Evolutionary conservation across 2,329 filamentous ascomycete genomes (phyloP).

Genomic region (Fusarium duplospermum): DNA sequence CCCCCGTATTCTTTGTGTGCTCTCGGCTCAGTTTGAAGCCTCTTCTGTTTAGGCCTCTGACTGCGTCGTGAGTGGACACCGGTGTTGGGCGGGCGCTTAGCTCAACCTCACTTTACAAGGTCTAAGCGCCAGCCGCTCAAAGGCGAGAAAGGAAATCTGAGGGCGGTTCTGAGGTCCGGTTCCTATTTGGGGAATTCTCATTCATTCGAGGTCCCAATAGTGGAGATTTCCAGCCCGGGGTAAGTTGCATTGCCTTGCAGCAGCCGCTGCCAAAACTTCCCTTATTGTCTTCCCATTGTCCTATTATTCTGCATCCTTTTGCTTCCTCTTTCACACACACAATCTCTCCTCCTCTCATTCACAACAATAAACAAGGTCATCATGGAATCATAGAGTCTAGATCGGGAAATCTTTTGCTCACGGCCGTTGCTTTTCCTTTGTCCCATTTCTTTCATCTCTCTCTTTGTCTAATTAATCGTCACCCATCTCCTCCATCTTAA

Average conservation of each 20-base stretch:
- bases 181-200: slow-evolving; percentile 21
- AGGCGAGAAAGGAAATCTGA: slow-evolving; percentile 22
- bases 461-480: slow-evolving; percentile 32
- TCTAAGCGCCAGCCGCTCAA: slow-evolving; percentile 43
- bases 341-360: slow-evolving; percentile 10
- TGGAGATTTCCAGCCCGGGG: slow-evolving; percentile 21
- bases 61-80: slow-evolving; percentile 38
- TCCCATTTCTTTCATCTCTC: slow-evolving; percentile 29
- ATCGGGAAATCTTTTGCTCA: slow-evolving; percentile 29
- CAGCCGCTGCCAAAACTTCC: neutral
- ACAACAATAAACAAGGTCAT: slow-evolving; percentile 25
- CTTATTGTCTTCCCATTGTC: slow-evolving; percentile 42
- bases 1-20: slow-evolving; percentile 4
- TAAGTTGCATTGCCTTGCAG: slow-evolving; percentile 3
- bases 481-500: slow-evolving; percentile 24
- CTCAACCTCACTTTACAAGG: slow-evolving; percentile 15
- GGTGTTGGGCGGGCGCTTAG: slow-evolving; percentile 40
- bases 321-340: slow-evolving; percentile 19
- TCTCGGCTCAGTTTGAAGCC: slow-evolving; percentile 38
- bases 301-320: slow-evolving; percentile 26
- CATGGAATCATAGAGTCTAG: slow-evolving; percentile 45
- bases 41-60: slow-evolving; percentile 22
- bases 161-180: slow-evolving; percentile 24
- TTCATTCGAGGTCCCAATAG: slow-evolving; percentile 38
- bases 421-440: slow-evolving; percentile 34